These are phyloP conservation scores for Knoxia roxburghii DNA, from an alignment of 257 asterid genomes.

Conservation along the genomic window DNA sequence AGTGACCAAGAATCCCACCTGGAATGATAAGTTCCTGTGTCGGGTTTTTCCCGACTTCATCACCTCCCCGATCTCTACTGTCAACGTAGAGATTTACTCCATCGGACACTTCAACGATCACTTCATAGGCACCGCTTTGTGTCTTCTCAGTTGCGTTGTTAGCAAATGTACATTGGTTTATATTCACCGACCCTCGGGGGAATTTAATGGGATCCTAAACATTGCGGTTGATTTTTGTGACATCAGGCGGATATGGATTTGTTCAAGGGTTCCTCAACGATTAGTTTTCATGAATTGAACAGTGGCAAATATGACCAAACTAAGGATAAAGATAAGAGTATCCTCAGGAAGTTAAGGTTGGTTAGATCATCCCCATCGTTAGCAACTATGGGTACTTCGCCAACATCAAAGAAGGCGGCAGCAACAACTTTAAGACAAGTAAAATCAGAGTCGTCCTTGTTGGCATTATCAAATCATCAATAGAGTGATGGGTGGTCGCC, in stretches of 20 bases:
- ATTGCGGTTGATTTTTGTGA: background rate
- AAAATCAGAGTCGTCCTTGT: background rate
- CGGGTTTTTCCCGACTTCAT: background rate
- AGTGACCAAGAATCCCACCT: background rate
- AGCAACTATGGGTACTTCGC: background rate
- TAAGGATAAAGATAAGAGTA: background rate
- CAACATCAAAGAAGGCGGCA: background rate
- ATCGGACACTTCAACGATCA: background rate
- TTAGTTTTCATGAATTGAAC: background rate
- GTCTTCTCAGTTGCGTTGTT: background rate
- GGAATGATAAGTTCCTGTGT: slow-evolving; percentile 4
- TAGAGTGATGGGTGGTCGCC: no score
- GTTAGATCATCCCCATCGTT: slow-evolving; percentile 1
- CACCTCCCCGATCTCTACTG: background rate
- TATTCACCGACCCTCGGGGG: background rate
- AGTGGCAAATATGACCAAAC: background rate
- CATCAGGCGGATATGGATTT: background rate
- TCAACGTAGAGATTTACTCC: background rate
- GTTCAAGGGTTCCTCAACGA: background rate
- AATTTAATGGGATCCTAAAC: background rate
- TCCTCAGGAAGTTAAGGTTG: background rate
- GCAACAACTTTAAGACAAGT: no score
- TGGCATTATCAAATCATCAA: no score
- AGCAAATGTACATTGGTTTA: background rate
- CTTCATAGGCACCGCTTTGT: background rate